Evolutionary conservation across 1,139 yeast species (phyloP).

Genomic region (Kodamaea plutei): DNA sequence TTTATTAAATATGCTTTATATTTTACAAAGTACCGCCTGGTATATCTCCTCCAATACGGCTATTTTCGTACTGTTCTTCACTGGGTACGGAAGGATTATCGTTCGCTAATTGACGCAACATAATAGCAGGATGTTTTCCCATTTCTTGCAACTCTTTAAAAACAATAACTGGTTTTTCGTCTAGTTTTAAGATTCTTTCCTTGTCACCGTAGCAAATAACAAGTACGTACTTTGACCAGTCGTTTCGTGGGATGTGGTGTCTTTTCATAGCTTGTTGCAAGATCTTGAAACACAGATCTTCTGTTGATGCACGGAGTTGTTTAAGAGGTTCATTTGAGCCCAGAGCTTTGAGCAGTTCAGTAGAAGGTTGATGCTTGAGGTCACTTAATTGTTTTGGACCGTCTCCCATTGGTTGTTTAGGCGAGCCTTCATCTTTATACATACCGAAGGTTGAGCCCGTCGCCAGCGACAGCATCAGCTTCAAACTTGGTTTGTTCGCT

Average conservation of each 20-base stretch:
- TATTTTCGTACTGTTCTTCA: conserved; percentile 32
- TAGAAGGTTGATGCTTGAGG: conserved; percentile 11
- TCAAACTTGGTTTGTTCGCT: conserved; percentile 12
- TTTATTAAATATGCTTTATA: no score
- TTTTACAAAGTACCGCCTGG: conserved; percentile 53
- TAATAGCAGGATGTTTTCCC: conserved; percentile 88
- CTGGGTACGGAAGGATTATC: conserved; percentile 28
- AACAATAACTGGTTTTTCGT: conserved; percentile 86
- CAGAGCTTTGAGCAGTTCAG: background rate
- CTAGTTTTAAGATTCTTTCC: conserved; percentile 76
- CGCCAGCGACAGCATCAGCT: conserved; percentile 15
- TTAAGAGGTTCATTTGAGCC: conserved; percentile 62
- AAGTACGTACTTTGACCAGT: conserved; percentile 85
- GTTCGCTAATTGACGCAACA: conserved; percentile 77
- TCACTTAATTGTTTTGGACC: conserved; percentile 1
- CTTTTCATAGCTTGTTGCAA: conserved; percentile 86
- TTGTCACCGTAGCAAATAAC: conserved; percentile 90
- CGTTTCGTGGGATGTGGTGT: conserved; percentile 73
- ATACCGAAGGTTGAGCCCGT: conserved; percentile 7
- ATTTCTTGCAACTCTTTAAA: conserved; percentile 83
- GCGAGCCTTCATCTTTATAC: conserved; percentile 4
- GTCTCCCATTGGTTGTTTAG: conserved; percentile 6
- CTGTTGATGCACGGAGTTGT: conserved; percentile 82
- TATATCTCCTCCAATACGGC: conserved; percentile 45
- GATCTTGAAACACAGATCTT: conserved; percentile 87